Evolutionary conservation across 2,329 filamentous ascomycete genomes (phyloP).

Genomic region (Paraphaeosphaeria minitans): DNA sequence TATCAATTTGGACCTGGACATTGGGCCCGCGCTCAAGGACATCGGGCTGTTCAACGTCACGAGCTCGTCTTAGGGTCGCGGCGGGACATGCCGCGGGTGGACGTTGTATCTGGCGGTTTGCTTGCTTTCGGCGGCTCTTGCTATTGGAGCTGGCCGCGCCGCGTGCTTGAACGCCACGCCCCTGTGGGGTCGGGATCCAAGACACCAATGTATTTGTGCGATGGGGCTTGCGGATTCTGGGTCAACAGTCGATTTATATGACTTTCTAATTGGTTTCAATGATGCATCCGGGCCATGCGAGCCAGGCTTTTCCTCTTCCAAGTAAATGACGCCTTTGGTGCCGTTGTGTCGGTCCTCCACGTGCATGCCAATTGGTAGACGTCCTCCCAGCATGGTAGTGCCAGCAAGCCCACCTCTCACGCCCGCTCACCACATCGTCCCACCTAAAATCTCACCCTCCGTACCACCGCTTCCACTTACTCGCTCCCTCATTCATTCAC

Average conservation of each 20-base stretch:
- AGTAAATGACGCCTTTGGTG: no score
- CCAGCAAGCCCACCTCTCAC: no score
- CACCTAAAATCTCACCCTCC: no score
- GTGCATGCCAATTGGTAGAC: no score
- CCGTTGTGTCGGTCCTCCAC: not conserved
- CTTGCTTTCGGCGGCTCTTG: not conserved
- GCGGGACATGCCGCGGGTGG: not conserved
- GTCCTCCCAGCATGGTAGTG: no score
- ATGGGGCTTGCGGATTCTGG: not conserved
- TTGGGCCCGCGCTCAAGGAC: slow-evolving; percentile 32
- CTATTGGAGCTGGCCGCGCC: not conserved
- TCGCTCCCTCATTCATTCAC: not conserved
- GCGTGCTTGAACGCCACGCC: not conserved
- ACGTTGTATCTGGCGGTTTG: not conserved
- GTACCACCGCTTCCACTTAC: no score
- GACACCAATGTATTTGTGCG: not conserved
- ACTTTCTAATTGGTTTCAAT: slow-evolving; percentile 4
- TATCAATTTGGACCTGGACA: slow-evolving; percentile 59
- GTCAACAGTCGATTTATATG: slow-evolving; percentile 2
- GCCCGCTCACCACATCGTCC: no score
- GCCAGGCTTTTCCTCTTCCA: not conserved
- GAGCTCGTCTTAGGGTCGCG: slow-evolving; percentile 2
- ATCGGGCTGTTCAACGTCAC: slow-evolving; percentile 38
- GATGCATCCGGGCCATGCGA: slow-evolving; percentile 2
- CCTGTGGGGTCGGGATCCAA: not conserved